Base-by-base conservation (phyloP, 1,139 yeast genomes). In the Diutina siamensis region DNA sequence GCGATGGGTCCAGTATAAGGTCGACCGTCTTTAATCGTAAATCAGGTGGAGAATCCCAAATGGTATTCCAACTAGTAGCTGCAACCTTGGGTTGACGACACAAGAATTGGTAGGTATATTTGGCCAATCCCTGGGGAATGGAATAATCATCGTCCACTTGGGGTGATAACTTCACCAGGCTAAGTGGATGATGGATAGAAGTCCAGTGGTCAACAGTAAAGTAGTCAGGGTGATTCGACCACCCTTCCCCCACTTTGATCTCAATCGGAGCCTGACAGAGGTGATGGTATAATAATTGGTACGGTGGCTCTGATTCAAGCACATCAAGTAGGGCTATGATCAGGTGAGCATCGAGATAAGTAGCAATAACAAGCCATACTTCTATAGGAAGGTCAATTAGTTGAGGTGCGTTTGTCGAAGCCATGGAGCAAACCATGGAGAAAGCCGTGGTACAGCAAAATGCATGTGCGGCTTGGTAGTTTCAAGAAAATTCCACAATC, bases 321-420 rank as follows among this genome's bases (percentile, higher is more conserved):
- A 10, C 32, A 25, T 25, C 42, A 17, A 38, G 32, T 4, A 38
- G 7, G 7, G 32, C 4, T 4, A 25, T 15, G 8, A n/a, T 4
- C 31, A 20, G 31, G 4, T 3, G 19, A 2, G 32, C 31, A n/a
- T 8, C 21, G 20, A 38, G 22, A 15, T 15, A 12, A n/a, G 5
- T 9, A 7, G 15, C 20, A 13, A 38, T 38, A 3, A 3, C 32
- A 4, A 38, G 31, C 42, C 42, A 38, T 13, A 38, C 15, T 25
- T 38, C 42, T 9, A 38, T 17, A 20, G 42, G 42, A 20, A 38
- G 42, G 31, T 38, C 42, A 10, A 38, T 13, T 18, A 35, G 10
- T 10, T 25, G 28, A 7, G 28, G 28, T 7, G 28, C n/a, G n/a
- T n/a, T n/a, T n/a, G n/a, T n/a, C n/a, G n/a, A n/a, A n/a, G n/a